These are phyloP conservation scores for Phytophthora meadii DNA, from an alignment of 352 stramenopile genomes.

Conservation along the genomic window DNA sequence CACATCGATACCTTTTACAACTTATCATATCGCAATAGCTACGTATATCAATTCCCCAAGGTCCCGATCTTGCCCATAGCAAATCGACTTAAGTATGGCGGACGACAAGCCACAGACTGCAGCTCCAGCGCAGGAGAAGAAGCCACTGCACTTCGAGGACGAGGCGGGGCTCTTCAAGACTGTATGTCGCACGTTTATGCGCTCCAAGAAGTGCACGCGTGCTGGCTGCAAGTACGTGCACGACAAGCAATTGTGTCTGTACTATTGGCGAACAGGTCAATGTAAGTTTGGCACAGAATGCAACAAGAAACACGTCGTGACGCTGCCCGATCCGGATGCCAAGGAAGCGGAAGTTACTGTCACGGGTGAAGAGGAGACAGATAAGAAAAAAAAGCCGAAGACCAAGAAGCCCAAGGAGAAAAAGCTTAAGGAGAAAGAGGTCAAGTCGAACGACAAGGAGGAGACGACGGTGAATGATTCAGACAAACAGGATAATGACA, in stretches of 20 bases:
- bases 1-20: background rate
- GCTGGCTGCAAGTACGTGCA: slow-evolving; percentile 57
- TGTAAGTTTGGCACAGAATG: slow-evolving; percentile 70
- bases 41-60: slow-evolving; percentile 1
- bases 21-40: background rate
- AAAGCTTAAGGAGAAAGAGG: slow-evolving; percentile 6
- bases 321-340: slow-evolving; percentile 12
- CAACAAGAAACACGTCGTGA: slow-evolving; percentile 67
- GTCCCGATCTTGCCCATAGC: slow-evolving; percentile 1
- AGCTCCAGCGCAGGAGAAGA: slow-evolving; percentile 14
- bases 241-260: slow-evolving; percentile 55
- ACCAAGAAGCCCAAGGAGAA: slow-evolving; percentile 10
- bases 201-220: slow-evolving; percentile 39
- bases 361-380: slow-evolving; percentile 14
- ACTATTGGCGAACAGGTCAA: slow-evolving; percentile 54
- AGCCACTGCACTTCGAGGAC: slow-evolving; percentile 55
- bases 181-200: slow-evolving; percentile 69
- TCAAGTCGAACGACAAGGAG: slow-evolving; percentile 24
- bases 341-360: slow-evolving; percentile 8
- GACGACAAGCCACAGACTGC: slow-evolving; percentile 8
- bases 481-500: slow-evolving; percentile 30
- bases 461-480: slow-evolving; percentile 14
- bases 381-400: slow-evolving; percentile 34
- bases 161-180: slow-evolving; percentile 62
- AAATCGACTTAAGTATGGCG: slow-evolving; percentile 21